Conservation (phyloP, 73 alveolate species). For the Stentor coeruleus region DNA sequence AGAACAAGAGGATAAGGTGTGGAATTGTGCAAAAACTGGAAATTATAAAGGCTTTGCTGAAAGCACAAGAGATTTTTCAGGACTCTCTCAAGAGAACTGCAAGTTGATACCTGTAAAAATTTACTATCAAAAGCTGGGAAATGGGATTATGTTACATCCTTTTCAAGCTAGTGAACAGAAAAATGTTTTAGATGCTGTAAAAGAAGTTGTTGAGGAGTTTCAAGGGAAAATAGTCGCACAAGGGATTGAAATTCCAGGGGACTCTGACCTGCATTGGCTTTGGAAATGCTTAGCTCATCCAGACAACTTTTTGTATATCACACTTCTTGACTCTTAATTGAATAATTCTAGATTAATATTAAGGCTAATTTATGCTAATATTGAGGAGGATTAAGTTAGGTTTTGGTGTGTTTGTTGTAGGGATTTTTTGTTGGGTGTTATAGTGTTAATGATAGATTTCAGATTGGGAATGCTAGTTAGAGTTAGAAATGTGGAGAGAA, state of each 20-base stretch:
- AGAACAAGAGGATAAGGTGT: neutral
- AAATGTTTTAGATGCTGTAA: no score
- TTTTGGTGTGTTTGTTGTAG: no score
- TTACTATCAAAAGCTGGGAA: neutral
- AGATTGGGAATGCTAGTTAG: no score
- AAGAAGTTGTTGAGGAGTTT: neutral
- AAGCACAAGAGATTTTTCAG: neutral
- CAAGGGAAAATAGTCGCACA: neutral
- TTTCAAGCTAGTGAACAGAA: no score
- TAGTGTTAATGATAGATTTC: no score
- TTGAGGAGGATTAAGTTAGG: no score
- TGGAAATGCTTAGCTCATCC: neutral
- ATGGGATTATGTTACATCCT: no score
- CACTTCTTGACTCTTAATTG: neutral
- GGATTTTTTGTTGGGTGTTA: no score
- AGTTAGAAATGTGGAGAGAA: no score
- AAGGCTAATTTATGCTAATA: no score
- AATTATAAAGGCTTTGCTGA: neutral
- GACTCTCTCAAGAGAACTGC: neutral
- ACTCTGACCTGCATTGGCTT: constrained; percentile 1
- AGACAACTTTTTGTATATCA: constrained; percentile 15
- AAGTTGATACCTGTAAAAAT: neutral
- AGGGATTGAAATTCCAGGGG: constrained; percentile 20
- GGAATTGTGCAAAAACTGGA: neutral
- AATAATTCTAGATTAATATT: no score